Conservation (phyloP, 345 rosid species). For the Ceriops tagal region DNA sequence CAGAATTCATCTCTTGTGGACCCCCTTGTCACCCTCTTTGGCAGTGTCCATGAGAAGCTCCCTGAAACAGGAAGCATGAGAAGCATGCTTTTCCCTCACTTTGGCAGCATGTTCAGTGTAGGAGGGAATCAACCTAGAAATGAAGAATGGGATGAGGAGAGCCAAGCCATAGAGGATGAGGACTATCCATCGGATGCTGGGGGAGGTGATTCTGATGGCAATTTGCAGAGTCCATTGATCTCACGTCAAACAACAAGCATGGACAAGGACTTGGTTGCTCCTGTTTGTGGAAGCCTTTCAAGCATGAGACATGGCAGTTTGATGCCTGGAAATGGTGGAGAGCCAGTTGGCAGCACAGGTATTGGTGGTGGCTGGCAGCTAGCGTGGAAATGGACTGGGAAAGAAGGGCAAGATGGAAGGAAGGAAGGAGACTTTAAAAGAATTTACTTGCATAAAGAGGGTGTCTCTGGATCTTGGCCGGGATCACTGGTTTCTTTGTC, state of each 20-base stretch:
- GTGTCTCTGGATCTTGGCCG: constrained; percentile 53
- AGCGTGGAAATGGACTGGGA: constrained; percentile 94
- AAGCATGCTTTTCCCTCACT: constrained; percentile 85
- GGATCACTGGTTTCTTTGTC: constrained; percentile 68
- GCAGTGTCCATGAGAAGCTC: constrained; percentile 80
- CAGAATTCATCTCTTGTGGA: constrained; percentile 55
- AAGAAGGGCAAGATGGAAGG: constrained; percentile 61
- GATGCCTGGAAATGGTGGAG: constrained; percentile 54
- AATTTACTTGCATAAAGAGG: constrained; percentile 78
- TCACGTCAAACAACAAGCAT: constrained; percentile 80
- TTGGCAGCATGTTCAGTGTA: constrained; percentile 95
- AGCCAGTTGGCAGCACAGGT: constrained; percentile 49
- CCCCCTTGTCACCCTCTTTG: constrained; percentile 86
- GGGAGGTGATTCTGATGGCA: constrained; percentile 61
- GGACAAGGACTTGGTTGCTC: constrained; percentile 60
- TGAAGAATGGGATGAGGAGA: constrained; percentile 91
- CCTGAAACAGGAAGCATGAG: constrained; percentile 82
- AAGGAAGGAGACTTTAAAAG: constrained; percentile 82
- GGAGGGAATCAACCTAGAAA: constrained; percentile 69
- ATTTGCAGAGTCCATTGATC: constrained; percentile 81
- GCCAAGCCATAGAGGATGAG: constrained; percentile 61
- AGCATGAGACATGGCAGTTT: constrained; percentile 61
- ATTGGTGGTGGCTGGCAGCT: constrained; percentile 99
- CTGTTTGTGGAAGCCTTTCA: constrained; percentile 48
- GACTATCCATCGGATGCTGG: constrained; percentile 68